A percentile compares a stretch with the other conserved stretches of the same genome.
Conservation (phyloP, 1,284 basidiomycete genomes). For the Dichomitus squalens region DNA sequence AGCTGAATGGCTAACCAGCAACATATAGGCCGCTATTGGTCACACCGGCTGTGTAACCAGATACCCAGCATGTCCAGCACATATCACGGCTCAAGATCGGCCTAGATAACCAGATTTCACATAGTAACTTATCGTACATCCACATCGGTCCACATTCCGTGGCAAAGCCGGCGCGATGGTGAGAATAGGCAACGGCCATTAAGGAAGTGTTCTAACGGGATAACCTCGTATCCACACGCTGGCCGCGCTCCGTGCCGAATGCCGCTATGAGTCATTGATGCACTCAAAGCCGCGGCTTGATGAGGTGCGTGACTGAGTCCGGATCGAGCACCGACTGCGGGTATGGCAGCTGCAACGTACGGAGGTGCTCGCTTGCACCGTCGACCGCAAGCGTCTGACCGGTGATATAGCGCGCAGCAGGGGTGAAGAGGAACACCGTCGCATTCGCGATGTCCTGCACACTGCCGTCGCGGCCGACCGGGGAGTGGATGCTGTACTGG, state of each 20-base stretch:
- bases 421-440: constrained; percentile 87
- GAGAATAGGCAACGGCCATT: neutral
- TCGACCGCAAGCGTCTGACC: constrained; percentile 75
- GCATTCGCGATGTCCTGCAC: constrained; percentile 81
- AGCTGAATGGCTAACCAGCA: constrained; percentile 12
- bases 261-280: neutral
- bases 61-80: constrained; percentile 7
- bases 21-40: neutral
- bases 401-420: constrained; percentile 82
- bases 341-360: constrained; percentile 57
- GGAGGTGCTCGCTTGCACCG: constrained; percentile 63
- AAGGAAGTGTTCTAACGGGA: neutral
- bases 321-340: constrained; percentile 70
- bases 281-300: constrained; percentile 42
- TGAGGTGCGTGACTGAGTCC: constrained; percentile 38
- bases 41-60: constrained; percentile 7
- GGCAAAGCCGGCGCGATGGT: constrained; percentile 4
- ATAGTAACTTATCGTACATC: constrained; percentile 6
- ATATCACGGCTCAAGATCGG: constrained; percentile 6
- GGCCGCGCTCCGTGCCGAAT: neutral
- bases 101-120: neutral
- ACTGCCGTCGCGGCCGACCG: constrained; percentile 69
- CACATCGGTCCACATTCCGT: constrained; percentile 15
- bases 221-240: constrained; percentile 6
- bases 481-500: constrained; percentile 25